A percentile compares a stretch with the other conserved stretches of the same genome.
These are phyloP conservation scores for Phytophthora vignae DNA, from an alignment of 352 stramenopile genomes.

Conservation along the genomic window DNA sequence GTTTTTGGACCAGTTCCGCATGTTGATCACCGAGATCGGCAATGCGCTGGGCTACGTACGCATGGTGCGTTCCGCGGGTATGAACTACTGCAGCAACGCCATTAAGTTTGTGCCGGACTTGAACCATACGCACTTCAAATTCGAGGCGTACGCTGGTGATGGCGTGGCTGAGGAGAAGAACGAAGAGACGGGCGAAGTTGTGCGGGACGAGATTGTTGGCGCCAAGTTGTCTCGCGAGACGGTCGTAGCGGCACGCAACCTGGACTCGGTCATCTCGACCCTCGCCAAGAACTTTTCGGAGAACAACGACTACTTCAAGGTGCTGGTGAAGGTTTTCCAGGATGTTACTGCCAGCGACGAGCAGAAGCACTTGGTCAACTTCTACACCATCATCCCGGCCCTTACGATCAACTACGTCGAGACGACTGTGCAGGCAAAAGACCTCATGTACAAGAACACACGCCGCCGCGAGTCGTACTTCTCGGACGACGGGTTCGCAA, in stretches of 20 bases:
- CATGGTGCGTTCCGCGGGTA: constrained; percentile 93
- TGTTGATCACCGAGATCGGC: constrained; percentile 93
- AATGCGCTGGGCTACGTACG: constrained; percentile 95
- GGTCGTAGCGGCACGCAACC: constrained; percentile 82
- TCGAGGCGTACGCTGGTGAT: constrained; percentile 74
- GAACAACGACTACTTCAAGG: constrained; percentile 95
- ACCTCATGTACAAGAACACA: constrained; percentile 97
- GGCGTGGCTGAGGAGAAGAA: constrained; percentile 67
- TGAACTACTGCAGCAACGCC: constrained; percentile 94
- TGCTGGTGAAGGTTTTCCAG: constrained; percentile 90
- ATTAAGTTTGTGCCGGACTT: constrained; percentile 94
- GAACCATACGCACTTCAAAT: constrained; percentile 89
- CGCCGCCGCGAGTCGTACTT: constrained; percentile 95
- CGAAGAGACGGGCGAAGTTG: constrained; percentile 57
- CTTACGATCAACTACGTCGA: constrained; percentile 93
- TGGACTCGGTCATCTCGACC: constrained; percentile 89
- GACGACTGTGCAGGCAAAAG: constrained; percentile 91
- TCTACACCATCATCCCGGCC: constrained; percentile 91
- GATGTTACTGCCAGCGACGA: constrained; percentile 88
- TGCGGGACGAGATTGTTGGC: constrained; percentile 55
- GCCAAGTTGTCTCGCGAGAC: constrained; percentile 85
- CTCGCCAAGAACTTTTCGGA: constrained; percentile 92
- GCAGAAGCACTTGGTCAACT: constrained; percentile 93
- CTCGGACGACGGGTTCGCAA: constrained; percentile 95
- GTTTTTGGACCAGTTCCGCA: constrained; percentile 92